Conservation (phyloP, 306 rosid species). For the Trifolium repens region DNA sequence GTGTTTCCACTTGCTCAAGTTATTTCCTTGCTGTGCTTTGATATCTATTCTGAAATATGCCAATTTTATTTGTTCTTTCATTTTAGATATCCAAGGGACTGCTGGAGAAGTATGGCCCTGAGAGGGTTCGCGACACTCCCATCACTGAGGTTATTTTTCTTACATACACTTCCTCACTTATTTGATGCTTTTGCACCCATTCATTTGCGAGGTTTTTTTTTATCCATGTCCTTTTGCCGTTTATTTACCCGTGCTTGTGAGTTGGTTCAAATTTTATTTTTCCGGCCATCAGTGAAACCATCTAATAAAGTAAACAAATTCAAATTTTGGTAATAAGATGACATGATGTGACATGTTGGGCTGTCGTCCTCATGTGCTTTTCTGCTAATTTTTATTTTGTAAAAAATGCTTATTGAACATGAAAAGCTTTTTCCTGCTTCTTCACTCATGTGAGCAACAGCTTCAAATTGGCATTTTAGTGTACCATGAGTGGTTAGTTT, state of each 20-base stretch:
- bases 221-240: not conserved
- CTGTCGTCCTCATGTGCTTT: no score
- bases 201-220: not conserved
- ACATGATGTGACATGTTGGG: no score
- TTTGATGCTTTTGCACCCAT: conserved; percentile 23
- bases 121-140: conserved; percentile 97
- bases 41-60: not conserved
- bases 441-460: not conserved
- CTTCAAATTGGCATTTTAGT: conserved; percentile 4
- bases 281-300: no score
- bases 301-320: no score
- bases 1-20: conserved; percentile 12
- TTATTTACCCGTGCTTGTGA: not conserved
- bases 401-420: conserved; percentile 10
- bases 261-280: no score
- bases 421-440: not conserved
- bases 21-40: conserved; percentile 6
- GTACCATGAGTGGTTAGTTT: not conserved
- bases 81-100: conserved; percentile 85
- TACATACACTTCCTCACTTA: conserved; percentile 34
- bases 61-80: conserved; percentile 27
- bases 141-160: conserved; percentile 81
- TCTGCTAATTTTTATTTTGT: not conserved
- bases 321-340: no score
- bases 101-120: conserved; percentile 96